These are phyloP conservation scores for Ceratorhiza oryzae-sativae DNA, from an alignment of 1,284 basidiomycete species.

Conservation along the genomic window DNA sequence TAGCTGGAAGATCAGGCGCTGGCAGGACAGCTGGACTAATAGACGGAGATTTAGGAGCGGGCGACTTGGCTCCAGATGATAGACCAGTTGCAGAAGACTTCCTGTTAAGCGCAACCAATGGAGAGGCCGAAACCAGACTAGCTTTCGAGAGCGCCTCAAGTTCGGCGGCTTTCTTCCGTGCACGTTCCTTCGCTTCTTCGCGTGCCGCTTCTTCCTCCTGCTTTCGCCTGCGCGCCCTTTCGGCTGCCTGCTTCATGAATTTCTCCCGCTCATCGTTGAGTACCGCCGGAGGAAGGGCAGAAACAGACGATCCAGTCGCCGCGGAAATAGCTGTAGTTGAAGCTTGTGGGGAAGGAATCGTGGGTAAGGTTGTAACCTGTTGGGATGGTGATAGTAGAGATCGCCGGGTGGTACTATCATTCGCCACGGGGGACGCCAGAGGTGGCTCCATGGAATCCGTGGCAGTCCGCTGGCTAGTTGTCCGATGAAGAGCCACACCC, in stretches of 20 bases:
- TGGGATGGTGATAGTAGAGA: conserved; percentile 40
- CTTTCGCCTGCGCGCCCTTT: conserved; percentile 78
- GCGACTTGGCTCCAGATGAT: conserved; percentile 20
- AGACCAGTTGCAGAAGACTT: neutral
- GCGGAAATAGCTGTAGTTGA: conserved; percentile 23
- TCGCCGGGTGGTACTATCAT: conserved; percentile 36
- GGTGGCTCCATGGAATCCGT: neutral
- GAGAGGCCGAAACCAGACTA: conserved; percentile 39
- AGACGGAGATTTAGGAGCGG: conserved; percentile 22
- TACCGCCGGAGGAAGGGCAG: conserved; percentile 48
- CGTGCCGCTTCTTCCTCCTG: conserved; percentile 88
- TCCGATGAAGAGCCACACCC: conserved; percentile 9
- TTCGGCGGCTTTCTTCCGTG: conserved; percentile 83
- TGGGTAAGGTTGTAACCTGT: conserved; percentile 46
- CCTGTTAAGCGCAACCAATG: conserved; percentile 20
- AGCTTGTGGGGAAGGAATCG: conserved; percentile 12
- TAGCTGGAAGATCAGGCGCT: neutral
- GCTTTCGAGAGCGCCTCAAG: conserved; percentile 77
- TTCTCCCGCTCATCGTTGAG: conserved; percentile 69
- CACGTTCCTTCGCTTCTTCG: conserved; percentile 82
- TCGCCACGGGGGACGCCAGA: neutral
- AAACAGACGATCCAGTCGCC: conserved; percentile 38
- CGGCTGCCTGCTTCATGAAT: conserved; percentile 90
- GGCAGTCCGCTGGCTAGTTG: conserved; percentile 1
- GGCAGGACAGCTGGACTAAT: conserved; percentile 1